These are phyloP conservation scores for Wickerhamiella hasegawae DNA, from an alignment of 805 yeast genomes.

Conservation along the genomic window DNA sequence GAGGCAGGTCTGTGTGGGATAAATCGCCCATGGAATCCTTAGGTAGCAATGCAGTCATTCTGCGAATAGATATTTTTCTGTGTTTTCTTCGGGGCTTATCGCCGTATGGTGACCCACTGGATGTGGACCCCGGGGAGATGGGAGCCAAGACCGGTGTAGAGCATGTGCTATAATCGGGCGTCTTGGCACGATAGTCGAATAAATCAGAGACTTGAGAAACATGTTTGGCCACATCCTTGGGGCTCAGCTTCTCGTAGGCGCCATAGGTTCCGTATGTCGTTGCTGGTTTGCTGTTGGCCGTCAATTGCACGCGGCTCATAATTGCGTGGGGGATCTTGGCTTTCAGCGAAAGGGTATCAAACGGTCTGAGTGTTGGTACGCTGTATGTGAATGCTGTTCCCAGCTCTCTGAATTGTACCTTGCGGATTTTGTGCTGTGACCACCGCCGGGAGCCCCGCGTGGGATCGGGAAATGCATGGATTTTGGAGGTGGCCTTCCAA, in stretches of 20 bases:
- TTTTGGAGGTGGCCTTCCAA: slow-evolving; percentile 16
- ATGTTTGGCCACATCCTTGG: no score
- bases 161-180: background rate
- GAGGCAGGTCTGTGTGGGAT: no score
- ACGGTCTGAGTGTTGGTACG: slow-evolving; percentile 2
- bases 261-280: no score
- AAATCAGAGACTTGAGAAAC: background rate
- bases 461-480: slow-evolving; percentile 12
- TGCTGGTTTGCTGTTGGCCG: no score
- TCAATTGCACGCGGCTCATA: no score
- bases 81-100: no score
- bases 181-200: background rate
- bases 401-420: slow-evolving; percentile 3
- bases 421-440: slow-evolving; percentile 8
- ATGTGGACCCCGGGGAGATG: background rate
- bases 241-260: no score
- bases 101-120: no score
- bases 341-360: slow-evolving; percentile 9
- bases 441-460: slow-evolving; percentile 14
- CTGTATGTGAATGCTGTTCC: slow-evolving; percentile 1
- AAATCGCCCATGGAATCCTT: no score
- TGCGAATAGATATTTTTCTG: no score
- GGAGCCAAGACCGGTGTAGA: background rate
- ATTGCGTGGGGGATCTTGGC: slow-evolving; percentile 4
- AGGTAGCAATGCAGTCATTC: no score